These are phyloP conservation scores for Aspergillus sp. DNA, from an alignment of 2,329 filamentous ascomycete genomes.

Conservation along the genomic window DNA sequence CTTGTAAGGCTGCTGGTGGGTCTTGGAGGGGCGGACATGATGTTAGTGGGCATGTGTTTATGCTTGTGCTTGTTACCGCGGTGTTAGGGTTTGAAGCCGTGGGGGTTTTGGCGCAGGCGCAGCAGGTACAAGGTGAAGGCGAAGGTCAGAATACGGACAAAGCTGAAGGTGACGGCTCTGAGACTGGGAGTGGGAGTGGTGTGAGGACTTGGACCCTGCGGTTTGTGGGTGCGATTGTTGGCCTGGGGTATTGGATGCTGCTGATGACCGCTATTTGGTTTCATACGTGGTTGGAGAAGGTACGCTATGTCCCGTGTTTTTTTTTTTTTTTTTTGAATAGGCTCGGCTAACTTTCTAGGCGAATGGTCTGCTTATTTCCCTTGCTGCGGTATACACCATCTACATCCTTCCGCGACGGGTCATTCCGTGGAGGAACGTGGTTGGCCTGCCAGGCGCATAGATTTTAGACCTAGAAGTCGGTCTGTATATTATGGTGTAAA, in stretches of 20 bases:
- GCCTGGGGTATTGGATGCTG: conserved; percentile 87
- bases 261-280: conserved; percentile 99
- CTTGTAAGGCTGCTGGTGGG: conserved; percentile 80
- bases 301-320: conserved; percentile 51
- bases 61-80: conserved; percentile 80
- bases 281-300: conserved; percentile 98
- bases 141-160: conserved; percentile 39
- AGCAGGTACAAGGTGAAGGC: conserved; percentile 34
- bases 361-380: conserved; percentile 51
- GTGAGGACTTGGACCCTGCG: conserved; percentile 56
- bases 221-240: conserved; percentile 59
- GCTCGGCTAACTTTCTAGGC: conserved; percentile 35
- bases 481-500: background rate
- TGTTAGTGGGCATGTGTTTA: conserved; percentile 91
- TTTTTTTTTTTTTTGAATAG: background rate
- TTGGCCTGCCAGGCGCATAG: conserved; percentile 46
- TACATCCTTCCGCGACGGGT: conserved; percentile 52
- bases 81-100: conserved; percentile 81
- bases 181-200: conserved; percentile 22
- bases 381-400: conserved; percentile 49
- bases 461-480: background rate
- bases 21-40: conserved; percentile 92
- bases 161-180: background rate
- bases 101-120: conserved; percentile 49
- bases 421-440: conserved; percentile 44